Conservation (phyloP, 176 grass and related monocot species). For the Oryza glumipatula region DNA sequence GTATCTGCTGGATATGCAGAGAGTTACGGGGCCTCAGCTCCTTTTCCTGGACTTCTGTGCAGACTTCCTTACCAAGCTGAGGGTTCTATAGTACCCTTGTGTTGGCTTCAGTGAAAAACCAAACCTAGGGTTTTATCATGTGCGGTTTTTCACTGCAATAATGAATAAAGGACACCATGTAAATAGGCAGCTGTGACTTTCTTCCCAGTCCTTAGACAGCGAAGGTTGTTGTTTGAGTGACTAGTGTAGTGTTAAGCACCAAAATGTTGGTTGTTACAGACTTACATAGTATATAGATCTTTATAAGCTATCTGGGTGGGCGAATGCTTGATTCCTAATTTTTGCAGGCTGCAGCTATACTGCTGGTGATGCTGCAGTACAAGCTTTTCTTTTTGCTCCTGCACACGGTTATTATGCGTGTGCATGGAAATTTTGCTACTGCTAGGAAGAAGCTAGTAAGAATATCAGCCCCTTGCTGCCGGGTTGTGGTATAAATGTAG, state of each 20-base stretch:
- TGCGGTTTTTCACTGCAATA: slow-evolving; percentile 1
- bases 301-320: slow-evolving; percentile 18
- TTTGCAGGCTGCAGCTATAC: slow-evolving; percentile 5
- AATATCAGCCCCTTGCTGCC: not conserved
- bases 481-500: not conserved
- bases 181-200: slow-evolving; percentile 43
- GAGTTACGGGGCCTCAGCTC: slow-evolving; percentile 74
- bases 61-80: slow-evolving; percentile 81
- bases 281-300: slow-evolving; percentile 26
- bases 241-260: slow-evolving; percentile 29
- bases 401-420: not conserved
- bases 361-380: slow-evolving; percentile 1
- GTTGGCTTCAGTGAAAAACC: slow-evolving; percentile 19
- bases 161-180: slow-evolving; percentile 55
- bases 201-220: slow-evolving; percentile 17
- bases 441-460: not conserved
- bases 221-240: slow-evolving; percentile 45
- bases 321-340: slow-evolving; percentile 23
- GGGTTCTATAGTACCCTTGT: slow-evolving; percentile 62
- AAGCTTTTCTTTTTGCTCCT: not conserved
- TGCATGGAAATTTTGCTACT: not conserved
- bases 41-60: slow-evolving; percentile 91
- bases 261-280: slow-evolving; percentile 25
- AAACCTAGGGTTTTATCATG: slow-evolving; percentile 49
- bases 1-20: slow-evolving; percentile 95